Conservation (phyloP, 345 rosid species). For the Sonneratia alba region DNA sequence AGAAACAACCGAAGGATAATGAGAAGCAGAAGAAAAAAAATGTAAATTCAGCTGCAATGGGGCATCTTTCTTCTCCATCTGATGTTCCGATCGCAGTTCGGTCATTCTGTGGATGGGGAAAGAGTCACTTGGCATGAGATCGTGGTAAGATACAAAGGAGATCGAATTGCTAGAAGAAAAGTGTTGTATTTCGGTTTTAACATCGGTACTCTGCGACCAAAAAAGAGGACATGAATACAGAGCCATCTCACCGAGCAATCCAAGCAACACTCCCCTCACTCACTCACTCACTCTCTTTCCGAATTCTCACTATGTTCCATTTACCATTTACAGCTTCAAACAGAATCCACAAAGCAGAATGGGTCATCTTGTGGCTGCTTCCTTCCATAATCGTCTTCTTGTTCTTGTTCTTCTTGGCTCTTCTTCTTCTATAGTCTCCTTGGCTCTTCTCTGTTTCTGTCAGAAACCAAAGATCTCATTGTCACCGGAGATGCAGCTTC, state of each 20-base stretch:
- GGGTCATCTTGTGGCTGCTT: too few relatives aligned
- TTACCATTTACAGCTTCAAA: not conserved
- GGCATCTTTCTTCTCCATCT: too few relatives aligned
- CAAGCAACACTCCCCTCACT: slow-evolving; percentile 2
- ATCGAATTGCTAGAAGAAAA: not conserved
- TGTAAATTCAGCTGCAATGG: too few relatives aligned
- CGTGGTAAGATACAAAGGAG: not conserved
- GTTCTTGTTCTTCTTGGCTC: slow-evolving; percentile 14
- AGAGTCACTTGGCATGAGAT: too few relatives aligned
- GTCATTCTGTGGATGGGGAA: too few relatives aligned
- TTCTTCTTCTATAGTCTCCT: slow-evolving; percentile 15
- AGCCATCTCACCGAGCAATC: slow-evolving; percentile 9
- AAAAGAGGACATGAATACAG: not conserved
- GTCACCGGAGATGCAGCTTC: too few relatives aligned
- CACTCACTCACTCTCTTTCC: not conserved
- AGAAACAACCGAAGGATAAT: too few relatives aligned
- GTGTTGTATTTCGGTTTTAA: not conserved
- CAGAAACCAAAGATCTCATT: not conserved
- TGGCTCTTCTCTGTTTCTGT: slow-evolving; percentile 10
- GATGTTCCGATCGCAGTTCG: too few relatives aligned
- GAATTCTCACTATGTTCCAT: not conserved
- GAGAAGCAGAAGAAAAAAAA: too few relatives aligned
- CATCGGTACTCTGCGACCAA: not conserved
- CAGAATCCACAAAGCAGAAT: not conserved
- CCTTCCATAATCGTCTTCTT: not conserved